Evolutionary conservation across 106 monocot species (phyloP), one percentile per base, ranked within the genome.

Genomic region (Acorus gramineus): DNA sequence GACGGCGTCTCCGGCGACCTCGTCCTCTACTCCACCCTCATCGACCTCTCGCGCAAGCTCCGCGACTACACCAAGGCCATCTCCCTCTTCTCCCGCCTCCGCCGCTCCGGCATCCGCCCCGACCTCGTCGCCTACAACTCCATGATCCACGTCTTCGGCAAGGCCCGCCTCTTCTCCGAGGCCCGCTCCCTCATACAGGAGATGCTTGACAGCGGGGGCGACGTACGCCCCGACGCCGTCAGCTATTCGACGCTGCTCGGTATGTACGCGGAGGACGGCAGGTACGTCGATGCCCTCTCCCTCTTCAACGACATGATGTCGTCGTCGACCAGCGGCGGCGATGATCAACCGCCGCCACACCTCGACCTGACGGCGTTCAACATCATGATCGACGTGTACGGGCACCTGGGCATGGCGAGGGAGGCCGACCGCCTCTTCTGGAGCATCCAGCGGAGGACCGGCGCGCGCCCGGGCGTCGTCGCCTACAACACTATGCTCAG

Each of bases 351-450:
- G 73, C 12, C 57, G 66, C 11, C 67, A 83, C 12, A 51, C n/a
- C 72, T 80, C 8, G 98, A 98, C 53, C 70, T 85, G 2, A 79
- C 83, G 48, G 57, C 77, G 8, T 87, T 77, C 75, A 98, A 98
- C 73, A 80, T 98, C 62, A 79, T 88, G 81, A 77, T 98, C 59
- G 76, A 89, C 56, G 83, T 81, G 44, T 98, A 98, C 70, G 98
- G 98, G 6, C 80, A 86, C 68, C 73, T 92, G 7, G 88, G 77
- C 75, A 83, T 98, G 83, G 73, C 83, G 10, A 78, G 79, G 57
- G 98, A 98, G 63, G 98, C 98, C n/a, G 98, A 91, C 58, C 77
- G 92, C 14, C 78, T 98, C 61, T 98, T 98, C 76, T 92, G 91
- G 91, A 79, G 76, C 81, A 85, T 98, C 28, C 28, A 28, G 92